phyloP scores from a whole-genome alignment of 2,329 filamentous ascomycete species.

The Nigrospora osmanthi region DNA sequence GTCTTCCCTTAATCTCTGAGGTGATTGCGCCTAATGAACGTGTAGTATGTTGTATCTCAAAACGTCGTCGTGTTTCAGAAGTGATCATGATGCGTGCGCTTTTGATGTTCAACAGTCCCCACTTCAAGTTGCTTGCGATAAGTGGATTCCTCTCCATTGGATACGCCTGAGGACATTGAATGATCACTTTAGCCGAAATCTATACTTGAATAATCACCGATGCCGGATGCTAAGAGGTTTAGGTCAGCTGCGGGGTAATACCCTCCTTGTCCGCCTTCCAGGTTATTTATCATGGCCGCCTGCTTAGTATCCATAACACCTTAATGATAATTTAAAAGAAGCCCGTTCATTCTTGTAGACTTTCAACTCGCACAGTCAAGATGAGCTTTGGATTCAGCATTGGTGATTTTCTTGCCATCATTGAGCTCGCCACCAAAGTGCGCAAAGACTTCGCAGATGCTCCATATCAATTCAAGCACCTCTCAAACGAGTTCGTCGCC shows the following conservation, averaged over 20 bases:
- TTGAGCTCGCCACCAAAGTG: constrained; percentile 16
- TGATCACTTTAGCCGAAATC: no score
- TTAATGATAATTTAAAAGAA: neutral
- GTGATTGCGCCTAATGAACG: no score
- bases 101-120: neutral
- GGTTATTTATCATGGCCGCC: no score
- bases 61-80: neutral
- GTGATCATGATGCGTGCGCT: neutral
- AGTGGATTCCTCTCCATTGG: neutral
- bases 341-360: neutral
- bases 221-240: no score
- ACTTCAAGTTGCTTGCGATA: neutral
- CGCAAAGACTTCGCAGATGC: constrained; percentile 17
- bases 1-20: no score
- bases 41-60: neutral
- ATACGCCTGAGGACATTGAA: no score
- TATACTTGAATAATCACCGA: no score
- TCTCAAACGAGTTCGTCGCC: constrained; percentile 13
- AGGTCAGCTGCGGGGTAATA: no score
- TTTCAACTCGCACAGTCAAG: neutral
- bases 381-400: constrained; percentile 26
- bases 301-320: no score
- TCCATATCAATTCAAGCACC: constrained; percentile 15
- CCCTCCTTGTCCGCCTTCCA: no score
- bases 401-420: constrained; percentile 21